phyloP scores from a whole-genome alignment of 805 yeast genomes.

The Wickerhamomyces alni region DNA sequence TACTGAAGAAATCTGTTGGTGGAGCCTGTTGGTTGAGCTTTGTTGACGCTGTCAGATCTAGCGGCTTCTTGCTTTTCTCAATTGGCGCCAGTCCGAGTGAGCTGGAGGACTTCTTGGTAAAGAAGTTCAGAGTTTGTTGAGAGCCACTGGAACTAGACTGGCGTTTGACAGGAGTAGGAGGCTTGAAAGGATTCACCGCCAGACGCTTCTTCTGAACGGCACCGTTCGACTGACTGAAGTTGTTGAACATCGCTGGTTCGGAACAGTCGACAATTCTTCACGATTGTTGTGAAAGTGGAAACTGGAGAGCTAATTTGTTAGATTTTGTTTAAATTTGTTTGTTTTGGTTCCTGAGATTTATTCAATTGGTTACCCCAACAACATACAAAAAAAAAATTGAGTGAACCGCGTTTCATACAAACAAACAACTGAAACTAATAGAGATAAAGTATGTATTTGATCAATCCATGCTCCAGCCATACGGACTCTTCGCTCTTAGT shows the following conservation, averaged over 20 bases:
- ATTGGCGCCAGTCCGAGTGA: neutral
- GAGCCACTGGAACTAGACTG: neutral
- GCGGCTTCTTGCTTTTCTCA: conserved; percentile 1
- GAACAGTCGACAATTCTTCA: neutral
- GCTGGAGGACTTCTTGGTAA: conserved; percentile 1
- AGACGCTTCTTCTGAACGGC: conserved; percentile 4
- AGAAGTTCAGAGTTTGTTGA: conserved; percentile 7
- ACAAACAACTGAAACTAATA: too few species aligned
- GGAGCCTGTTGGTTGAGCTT: neutral
- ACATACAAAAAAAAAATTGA: too few species aligned
- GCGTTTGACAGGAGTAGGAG: conserved; percentile 16
- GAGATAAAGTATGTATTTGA: too few species aligned
- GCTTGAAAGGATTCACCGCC: conserved; percentile 13
- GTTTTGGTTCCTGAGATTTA: too few species aligned
- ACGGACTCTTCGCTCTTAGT: conserved; percentile 39
- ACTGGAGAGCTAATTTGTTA: too few species aligned
- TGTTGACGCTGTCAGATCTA: neutral
- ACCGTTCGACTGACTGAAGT: neutral
- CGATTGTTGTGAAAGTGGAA: too few species aligned
- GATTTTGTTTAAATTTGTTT: neutral
- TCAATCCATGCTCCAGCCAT: conserved; percentile 31
- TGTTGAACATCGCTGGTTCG: neutral
- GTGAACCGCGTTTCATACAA: too few species aligned
- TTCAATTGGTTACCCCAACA: too few species aligned
- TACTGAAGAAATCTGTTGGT: neutral